phyloP scores from a whole-genome alignment of 352 stramenopile species.

The Phytophthora vignae region DNA sequence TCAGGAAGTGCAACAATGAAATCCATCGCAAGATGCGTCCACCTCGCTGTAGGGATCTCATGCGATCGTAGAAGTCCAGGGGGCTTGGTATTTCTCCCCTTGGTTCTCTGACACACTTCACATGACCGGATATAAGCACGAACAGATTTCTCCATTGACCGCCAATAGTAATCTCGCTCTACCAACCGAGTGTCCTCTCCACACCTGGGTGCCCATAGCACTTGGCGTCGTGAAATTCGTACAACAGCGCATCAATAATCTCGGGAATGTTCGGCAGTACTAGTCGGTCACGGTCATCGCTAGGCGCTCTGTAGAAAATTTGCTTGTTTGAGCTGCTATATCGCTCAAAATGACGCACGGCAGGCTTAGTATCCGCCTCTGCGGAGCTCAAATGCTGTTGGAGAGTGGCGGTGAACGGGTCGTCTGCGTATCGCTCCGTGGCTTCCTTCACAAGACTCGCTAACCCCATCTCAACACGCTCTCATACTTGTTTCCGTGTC shows the following conservation, averaged over 20 bases:
- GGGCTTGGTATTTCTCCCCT: background rate
- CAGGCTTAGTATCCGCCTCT: too few relatives aligned
- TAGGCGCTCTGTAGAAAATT: constrained; percentile 10
- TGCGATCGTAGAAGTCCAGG: background rate
- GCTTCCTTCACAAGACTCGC: background rate
- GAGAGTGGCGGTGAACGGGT: background rate
- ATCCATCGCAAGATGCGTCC: background rate
- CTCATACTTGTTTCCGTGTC: background rate
- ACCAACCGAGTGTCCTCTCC: constrained; percentile 16
- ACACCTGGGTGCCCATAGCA: constrained; percentile 19
- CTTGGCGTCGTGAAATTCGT: constrained; percentile 25
- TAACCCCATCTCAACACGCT: background rate
- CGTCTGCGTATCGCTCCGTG: background rate
- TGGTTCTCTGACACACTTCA: constrained; percentile 20
- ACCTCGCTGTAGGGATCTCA: background rate
- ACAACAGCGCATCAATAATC: constrained; percentile 13
- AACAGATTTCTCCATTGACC: constrained; percentile 7
- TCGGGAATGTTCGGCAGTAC: constrained; percentile 20
- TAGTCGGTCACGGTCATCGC: constrained; percentile 7
- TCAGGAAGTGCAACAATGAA: background rate
- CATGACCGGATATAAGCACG: constrained; percentile 15
- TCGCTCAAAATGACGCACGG: background rate
- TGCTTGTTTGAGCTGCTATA: background rate
- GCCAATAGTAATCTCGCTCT: constrained; percentile 13
- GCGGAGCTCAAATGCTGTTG: background rate